Percentiles rank a stretch among this genome's conserved stretches.
Conservation (phyloP, 352 stramenopile species). For the Phytopythium aichiense region DNA sequence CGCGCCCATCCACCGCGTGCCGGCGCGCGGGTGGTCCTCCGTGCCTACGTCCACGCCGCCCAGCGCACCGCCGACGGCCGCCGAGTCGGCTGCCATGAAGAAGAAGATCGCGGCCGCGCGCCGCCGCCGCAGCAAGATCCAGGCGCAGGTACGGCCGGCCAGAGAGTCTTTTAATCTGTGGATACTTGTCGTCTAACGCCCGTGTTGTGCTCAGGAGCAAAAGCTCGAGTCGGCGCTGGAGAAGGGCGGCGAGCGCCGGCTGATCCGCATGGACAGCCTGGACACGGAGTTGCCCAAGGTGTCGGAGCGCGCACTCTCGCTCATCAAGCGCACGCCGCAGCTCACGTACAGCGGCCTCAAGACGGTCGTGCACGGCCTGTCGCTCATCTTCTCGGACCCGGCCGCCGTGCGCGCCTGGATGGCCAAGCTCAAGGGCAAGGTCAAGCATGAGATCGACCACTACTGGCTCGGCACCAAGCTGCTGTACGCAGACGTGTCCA, state of each 20-base stretch:
- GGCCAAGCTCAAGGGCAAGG: constrained; percentile 63
- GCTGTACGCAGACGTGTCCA: constrained; percentile 94
- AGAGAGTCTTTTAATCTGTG: background rate
- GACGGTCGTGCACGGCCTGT: constrained; percentile 48
- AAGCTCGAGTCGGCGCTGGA: constrained; percentile 74
- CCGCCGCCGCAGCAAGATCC: constrained; percentile 74
- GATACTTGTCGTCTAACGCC: background rate
- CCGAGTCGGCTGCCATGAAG: constrained; percentile 56
- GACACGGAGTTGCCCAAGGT: constrained; percentile 77
- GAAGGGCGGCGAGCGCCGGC: constrained; percentile 69
- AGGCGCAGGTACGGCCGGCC: constrained; percentile 28
- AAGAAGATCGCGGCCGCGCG: constrained; percentile 75
- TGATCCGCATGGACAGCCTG: constrained; percentile 77
- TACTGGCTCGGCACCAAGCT: constrained; percentile 97
- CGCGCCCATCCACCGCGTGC: constrained; percentile 15
- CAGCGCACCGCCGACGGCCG: background rate
- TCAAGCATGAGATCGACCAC: constrained; percentile 93
- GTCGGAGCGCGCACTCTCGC: constrained; percentile 51
- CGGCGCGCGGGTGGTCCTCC: constrained; percentile 41
- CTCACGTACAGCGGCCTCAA: constrained; percentile 51
- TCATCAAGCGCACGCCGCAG: constrained; percentile 71
- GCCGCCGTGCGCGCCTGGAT: constrained; percentile 58
- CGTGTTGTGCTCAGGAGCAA: constrained; percentile 29
- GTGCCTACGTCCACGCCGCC: constrained; percentile 27
- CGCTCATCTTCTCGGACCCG: constrained; percentile 62